Evolutionary conservation across 345 rosid genomes (phyloP), one percentile per base, ranked within the genome.

Genomic region (Moringa oleifera): DNA sequence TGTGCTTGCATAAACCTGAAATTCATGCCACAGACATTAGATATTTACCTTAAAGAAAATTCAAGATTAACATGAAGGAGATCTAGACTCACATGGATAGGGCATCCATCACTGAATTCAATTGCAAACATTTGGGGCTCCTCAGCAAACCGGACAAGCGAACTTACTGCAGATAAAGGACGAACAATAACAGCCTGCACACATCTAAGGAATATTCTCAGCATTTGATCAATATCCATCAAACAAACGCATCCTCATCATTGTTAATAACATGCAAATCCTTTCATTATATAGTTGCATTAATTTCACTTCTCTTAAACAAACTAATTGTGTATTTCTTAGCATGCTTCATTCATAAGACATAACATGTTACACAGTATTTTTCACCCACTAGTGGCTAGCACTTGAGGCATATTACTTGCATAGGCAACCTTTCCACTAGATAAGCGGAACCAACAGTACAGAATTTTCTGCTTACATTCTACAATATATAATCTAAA

Each of bases 91-190:
- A 94, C 99, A 76, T 86, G 96, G 72, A 85, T 84, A 66, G 99
- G 93, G 70, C 99, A 90, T 45, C 99, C 99, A 79, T 94, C 96
- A 70, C 75, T 81, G 80, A 86, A 94, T 70, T 90, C 99, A 56
- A 94, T 77, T 18, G 96, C 99, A 85, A 94, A 94, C 90, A 94
- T 88, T 80, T 94, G 99, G 68, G 99, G 99, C 86, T 94, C 99
- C 83, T 94, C 99, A 17, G 99, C 86, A 55, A 90, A 90, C 76
- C 99, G 92, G 65, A 94, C 93, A 75, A 94, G 96, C 25, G 93
- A 78, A 57, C 91, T 78, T 54, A 90, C 97, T 50, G 93, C 76
- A 71, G 96, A 81, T 67, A 90, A 81, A 73, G 96, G 95, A 75
- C 96, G 96, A 73, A 87, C 87, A 68, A 80, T 87, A 83, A 94